phyloP scores from a whole-genome alignment of 2,329 filamentous ascomycete species.

The Fusarium nygamai region DNA sequence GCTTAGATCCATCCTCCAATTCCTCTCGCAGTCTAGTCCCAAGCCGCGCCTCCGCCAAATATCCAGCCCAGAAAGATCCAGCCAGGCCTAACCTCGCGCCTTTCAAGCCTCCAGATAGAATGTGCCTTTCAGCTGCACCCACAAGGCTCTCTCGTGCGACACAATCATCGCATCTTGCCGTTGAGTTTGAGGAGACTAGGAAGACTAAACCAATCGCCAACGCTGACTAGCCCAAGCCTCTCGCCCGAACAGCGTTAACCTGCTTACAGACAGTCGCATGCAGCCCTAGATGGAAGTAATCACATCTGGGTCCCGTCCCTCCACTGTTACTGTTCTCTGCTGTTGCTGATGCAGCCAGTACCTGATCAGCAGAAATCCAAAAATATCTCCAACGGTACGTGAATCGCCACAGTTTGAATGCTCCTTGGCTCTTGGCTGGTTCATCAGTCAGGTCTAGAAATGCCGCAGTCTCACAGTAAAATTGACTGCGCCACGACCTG shows the following conservation, averaged over 20 bases:
- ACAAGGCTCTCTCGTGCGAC: slow-evolving; percentile 1
- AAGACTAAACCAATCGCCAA: neutral
- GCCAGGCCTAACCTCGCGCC: slow-evolving; percentile 28
- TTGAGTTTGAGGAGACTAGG: neutral
- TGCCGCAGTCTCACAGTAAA: slow-evolving; percentile 7
- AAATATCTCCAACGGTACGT: slow-evolving; percentile 19
- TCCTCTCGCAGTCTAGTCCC: slow-evolving; percentile 26
- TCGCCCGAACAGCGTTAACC: neutral
- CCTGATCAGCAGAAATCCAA: slow-evolving; percentile 30
- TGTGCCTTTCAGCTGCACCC: slow-evolving; percentile 5
- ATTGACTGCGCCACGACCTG: slow-evolving; percentile 27
- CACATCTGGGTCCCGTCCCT: slow-evolving; percentile 14
- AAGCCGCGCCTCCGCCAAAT: slow-evolving; percentile 35
- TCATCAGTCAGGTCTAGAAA: slow-evolving; percentile 1
- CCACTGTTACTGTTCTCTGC: neutral
- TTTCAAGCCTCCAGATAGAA: slow-evolving; percentile 22
- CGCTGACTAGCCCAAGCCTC: slow-evolving; percentile 4
- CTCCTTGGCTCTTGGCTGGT: neutral
- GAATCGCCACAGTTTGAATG: slow-evolving; percentile 10
- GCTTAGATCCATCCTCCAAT: slow-evolving; percentile 23
- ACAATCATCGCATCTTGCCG: neutral
- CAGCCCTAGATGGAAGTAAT: neutral
- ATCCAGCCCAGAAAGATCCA: slow-evolving; percentile 33
- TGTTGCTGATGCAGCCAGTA: neutral
- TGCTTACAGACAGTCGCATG: neutral